A percentile compares a stretch with the other conserved stretches of the same genome.
Conservation (phyloP, 208 protist genomes). For the Borovskyia barvae region DNA sequence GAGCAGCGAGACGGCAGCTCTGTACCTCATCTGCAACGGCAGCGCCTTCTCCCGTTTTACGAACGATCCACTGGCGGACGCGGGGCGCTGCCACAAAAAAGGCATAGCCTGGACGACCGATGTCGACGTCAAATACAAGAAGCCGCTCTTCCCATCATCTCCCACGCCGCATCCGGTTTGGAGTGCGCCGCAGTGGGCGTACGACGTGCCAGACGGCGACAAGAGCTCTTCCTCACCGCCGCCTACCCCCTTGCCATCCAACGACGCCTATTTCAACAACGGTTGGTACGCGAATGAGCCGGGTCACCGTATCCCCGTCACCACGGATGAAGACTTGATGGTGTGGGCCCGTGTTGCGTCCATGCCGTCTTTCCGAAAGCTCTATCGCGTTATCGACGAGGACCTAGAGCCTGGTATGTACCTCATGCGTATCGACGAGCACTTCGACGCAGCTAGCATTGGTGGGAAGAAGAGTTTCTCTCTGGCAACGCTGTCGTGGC, state of each 20-base stretch:
- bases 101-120: constrained; percentile 95
- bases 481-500: constrained; percentile 91
- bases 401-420: constrained; percentile 88
- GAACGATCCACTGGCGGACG: constrained; percentile 46
- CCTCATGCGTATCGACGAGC: constrained; percentile 86
- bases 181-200: constrained; percentile 44
- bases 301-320: constrained; percentile 79
- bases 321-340: constrained; percentile 97
- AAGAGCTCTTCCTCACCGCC: constrained; percentile 4
- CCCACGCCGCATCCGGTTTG: constrained; percentile 26
- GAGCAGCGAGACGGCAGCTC: background rate
- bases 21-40: constrained; percentile 67
- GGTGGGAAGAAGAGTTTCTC: constrained; percentile 95
- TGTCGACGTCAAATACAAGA: constrained; percentile 82
- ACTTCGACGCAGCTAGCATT: constrained; percentile 91
- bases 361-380: constrained; percentile 97
- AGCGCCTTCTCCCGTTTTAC: constrained; percentile 66
- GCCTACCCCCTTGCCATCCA: constrained; percentile 25
- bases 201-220: constrained; percentile 23
- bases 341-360: constrained; percentile 97
- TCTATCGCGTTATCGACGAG: constrained; percentile 92
- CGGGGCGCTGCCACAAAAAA: constrained; percentile 75
- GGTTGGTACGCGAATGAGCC: constrained; percentile 87
- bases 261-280: constrained; percentile 72
- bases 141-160: constrained; percentile 31